Evolutionary conservation across 2,329 filamentous ascomycete genomes (phyloP), one percentile per base, ranked within the genome.

Genomic region (Chaetomiaceae sp.): DNA sequence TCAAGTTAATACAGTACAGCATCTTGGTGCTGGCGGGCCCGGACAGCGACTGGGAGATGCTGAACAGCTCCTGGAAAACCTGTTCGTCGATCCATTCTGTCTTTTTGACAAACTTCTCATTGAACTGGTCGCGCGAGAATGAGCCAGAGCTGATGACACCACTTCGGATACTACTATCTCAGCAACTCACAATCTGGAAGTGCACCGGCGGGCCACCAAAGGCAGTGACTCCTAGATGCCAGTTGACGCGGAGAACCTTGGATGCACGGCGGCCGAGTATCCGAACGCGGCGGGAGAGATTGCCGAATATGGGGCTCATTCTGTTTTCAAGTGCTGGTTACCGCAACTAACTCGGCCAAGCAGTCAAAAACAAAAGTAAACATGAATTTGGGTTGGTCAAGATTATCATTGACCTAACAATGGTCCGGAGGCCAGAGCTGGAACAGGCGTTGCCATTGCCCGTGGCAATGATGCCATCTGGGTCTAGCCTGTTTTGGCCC

Each of bases 21-120:
- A 89, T 85, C 64, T 89, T 89, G 1, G 86, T 89, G 57, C 80
- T 85, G 0, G 61, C 85, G 0, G 86, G 86, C 0, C 86, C 86
- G 0, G 81, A 82, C 2, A 89, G 72, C 1, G 82, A 81, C 68
- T 89, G 85, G 16, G 77, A 80, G 41, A 89, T 69, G 23, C 81
- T 84, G 66, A 90, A 89, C 0, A 89, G 75, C 62, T 89, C 86
- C 65, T 87, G 82, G 66, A 43, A 43, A 20, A 82, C 77, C 61
- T 86, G 81, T 49, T 89, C 84, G 65, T 87, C 82, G 23, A 89
- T 75, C 86, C 86, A 89, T 62, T 72, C 66, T 33, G 76, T 66
- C 42, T 79, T 77, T 1, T 76, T 72, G 0, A 87, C 82, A 61
- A 87, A 89, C 36, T 78, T 75, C 32, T 75, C 70, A 59, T 84